Evolutionary conservation across 1,284 basidiomycete genomes (phyloP).

Genomic region (Peniophora sp.): DNA sequence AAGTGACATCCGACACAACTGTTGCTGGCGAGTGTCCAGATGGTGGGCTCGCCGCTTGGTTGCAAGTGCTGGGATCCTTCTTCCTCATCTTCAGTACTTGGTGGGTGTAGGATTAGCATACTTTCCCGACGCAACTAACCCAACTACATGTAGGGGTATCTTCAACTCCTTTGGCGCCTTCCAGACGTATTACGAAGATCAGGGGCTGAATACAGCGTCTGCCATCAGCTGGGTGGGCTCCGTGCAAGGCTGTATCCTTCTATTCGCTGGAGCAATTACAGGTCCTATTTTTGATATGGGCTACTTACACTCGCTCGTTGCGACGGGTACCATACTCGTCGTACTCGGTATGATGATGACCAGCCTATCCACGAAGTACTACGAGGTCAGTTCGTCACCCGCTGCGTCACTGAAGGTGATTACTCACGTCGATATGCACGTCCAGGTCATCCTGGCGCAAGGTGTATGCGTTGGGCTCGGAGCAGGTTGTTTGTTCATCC

Average conservation of each 20-base stretch:
- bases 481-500: conserved; percentile 41
- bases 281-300: conserved; percentile 15
- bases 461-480: conserved; percentile 52
- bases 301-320: conserved; percentile 7
- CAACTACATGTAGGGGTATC: conserved; percentile 10
- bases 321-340: conserved; percentile 10
- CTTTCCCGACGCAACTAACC: not conserved
- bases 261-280: conserved; percentile 10
- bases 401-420: no score
- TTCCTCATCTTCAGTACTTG: not conserved
- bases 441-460: conserved; percentile 49
- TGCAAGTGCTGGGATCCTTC: not conserved
- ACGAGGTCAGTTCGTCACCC: no score
- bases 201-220: conserved; percentile 9
- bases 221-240: conserved; percentile 15
- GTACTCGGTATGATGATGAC: conserved; percentile 42
- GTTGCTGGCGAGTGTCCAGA: no score
- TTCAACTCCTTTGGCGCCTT: conserved; percentile 15
- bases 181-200: conserved; percentile 12
- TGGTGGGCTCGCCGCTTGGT: not conserved
- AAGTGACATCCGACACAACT: no score
- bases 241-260: conserved; percentile 12
- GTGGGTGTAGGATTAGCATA: not conserved
- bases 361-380: conserved; percentile 44
- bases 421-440: no score